phyloP scores from a whole-genome alignment of 176 grass and related monocot genomes.

The Carex parvula region DNA sequence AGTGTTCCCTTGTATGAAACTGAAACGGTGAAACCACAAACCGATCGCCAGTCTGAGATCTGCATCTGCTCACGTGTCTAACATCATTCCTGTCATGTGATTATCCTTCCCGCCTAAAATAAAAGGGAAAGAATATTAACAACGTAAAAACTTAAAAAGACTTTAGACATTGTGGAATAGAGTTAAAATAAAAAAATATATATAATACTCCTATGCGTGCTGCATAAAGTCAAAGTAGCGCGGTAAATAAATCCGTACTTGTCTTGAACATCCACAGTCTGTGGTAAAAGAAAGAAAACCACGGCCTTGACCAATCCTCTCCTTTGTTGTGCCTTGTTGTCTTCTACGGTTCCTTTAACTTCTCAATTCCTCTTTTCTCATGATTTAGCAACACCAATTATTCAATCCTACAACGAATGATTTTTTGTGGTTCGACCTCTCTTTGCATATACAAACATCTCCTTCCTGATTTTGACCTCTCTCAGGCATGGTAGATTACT shows the following conservation, averaged over 20 bases:
- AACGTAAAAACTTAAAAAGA: no score
- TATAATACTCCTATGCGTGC: no score
- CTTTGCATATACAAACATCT: conserved; percentile 21
- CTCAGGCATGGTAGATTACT: background rate
- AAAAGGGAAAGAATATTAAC: no score
- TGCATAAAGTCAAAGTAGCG: no score
- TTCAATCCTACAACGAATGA: conserved; percentile 3
- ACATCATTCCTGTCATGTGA: conserved; percentile 1
- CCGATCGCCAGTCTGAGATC: background rate
- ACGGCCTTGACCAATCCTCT: no score
- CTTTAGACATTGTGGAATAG: no score
- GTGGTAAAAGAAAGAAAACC: background rate
- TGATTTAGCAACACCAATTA: conserved; percentile 1
- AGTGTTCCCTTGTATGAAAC: background rate
- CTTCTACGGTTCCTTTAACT: conserved; percentile 26
- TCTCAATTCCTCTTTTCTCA: conserved; percentile 20
- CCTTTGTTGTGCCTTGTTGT: background rate
- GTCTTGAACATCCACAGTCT: no score
- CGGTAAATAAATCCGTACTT: no score
- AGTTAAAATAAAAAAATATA: no score
- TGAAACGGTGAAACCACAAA: background rate
- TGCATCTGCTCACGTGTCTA: conserved; percentile 15
- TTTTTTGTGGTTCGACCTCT: background rate
- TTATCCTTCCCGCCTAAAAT: background rate
- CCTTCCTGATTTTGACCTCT: background rate